Evolutionary conservation across 768 basidiomycete species (phyloP).

Genomic region (Tubosaeta brunneosetosa): DNA sequence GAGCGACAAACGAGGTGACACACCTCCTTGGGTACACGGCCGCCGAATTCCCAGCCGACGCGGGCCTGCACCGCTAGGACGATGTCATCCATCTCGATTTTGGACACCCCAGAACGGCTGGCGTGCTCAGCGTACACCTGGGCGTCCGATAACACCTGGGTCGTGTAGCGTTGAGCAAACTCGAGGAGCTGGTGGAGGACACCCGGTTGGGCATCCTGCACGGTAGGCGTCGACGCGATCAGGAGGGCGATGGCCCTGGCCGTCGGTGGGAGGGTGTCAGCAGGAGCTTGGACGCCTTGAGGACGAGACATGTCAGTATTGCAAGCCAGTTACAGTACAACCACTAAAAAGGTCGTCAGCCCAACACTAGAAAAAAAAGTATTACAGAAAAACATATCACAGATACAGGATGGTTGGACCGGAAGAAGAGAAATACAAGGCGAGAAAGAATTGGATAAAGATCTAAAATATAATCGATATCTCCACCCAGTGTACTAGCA

Average conservation of each 20-base stretch:
- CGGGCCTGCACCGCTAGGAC: conserved; percentile 80
- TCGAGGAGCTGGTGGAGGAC: conserved; percentile 86
- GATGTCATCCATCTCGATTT: conserved; percentile 80
- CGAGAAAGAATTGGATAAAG: conserved; percentile 21
- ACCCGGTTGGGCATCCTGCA: conserved; percentile 82
- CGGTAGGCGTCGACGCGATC: conserved; percentile 75
- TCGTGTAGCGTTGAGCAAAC: conserved; percentile 79
- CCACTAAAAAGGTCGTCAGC: neutral
- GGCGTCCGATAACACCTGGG: conserved; percentile 79
- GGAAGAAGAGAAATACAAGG: conserved; percentile 5
- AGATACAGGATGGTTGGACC: neutral
- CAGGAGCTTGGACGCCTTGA: conserved; percentile 27
- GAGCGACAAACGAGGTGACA: conserved; percentile 6
- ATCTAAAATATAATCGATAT: conserved; percentile 27
- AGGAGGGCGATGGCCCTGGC: conserved; percentile 81
- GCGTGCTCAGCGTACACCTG: conserved; percentile 87
- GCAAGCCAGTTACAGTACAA: neutral
- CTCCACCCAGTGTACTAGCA: conserved; percentile 3
- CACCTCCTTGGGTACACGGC: conserved; percentile 86
- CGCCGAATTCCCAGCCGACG: conserved; percentile 91
- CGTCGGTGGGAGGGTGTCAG: conserved; percentile 76
- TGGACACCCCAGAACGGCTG: conserved; percentile 53
- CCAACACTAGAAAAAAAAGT: conserved; percentile 1
- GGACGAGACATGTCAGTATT: conserved; percentile 37
- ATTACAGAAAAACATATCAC: conserved; percentile 11